These are phyloP conservation scores for Cladosporium sp. DNA, from an alignment of 2,329 filamentous ascomycete genomes.

Conservation along the genomic window DNA sequence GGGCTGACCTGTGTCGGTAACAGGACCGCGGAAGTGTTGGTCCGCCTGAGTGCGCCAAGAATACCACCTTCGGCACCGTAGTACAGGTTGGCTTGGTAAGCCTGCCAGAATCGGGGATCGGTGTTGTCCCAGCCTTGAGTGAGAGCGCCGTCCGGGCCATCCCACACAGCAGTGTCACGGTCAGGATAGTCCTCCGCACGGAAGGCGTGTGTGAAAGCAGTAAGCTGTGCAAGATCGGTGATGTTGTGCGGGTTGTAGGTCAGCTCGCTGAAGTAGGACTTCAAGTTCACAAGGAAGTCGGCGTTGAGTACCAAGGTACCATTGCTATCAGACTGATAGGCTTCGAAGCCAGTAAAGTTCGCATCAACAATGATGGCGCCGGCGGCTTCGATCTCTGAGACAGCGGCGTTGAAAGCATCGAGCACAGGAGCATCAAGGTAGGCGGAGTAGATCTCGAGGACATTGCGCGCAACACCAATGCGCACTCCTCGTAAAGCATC, in stretches of 20 bases:
- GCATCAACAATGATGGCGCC: conserved; percentile 63
- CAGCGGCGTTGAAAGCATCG: conserved; percentile 56
- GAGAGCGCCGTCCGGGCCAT: conserved; percentile 54
- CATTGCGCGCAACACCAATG: conserved; percentile 65
- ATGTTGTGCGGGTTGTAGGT: conserved; percentile 60
- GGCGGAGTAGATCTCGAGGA: conserved; percentile 44
- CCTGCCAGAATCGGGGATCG: conserved; percentile 56
- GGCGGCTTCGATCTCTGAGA: conserved; percentile 54
- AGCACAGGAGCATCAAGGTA: conserved; percentile 45
- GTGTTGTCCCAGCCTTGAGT: conserved; percentile 57
- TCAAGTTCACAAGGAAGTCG: conserved; percentile 61
- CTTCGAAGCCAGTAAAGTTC: conserved; percentile 57
- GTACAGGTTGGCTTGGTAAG: conserved; percentile 55
- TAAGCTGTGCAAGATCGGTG: conserved; percentile 52
- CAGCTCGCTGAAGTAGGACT: conserved; percentile 58
- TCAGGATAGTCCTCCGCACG: conserved; percentile 60
- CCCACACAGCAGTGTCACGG: conserved; percentile 60
- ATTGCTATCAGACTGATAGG: conserved; percentile 43
- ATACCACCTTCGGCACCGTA: conserved; percentile 62
- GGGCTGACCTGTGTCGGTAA: conserved; percentile 56
- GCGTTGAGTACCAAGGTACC: conserved; percentile 52
- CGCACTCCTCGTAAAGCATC: conserved; percentile 55
- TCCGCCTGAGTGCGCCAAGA: conserved; percentile 57
- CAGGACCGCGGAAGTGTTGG: conserved; percentile 62
- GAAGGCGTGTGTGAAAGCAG: conserved; percentile 56